Conservation (phyloP, 306 rosid genomes). For the Fragaria vesca region DNA sequence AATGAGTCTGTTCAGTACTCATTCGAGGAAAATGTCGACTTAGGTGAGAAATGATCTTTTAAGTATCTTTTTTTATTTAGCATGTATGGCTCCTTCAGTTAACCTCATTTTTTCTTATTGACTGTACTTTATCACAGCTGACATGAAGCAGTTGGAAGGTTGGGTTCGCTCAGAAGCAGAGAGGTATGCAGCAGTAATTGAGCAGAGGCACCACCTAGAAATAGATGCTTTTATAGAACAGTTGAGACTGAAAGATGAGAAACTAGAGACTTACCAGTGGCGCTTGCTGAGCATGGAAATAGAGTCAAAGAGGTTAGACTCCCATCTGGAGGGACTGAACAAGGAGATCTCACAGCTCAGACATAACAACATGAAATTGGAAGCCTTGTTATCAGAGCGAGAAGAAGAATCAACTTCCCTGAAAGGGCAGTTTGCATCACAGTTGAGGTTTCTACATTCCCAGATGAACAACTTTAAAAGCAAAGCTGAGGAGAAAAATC, state of each 20-base stretch:
- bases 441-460: slow-evolving; percentile 38
- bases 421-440: slow-evolving; percentile 60
- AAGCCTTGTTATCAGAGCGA: slow-evolving; percentile 56
- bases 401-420: slow-evolving; percentile 58
- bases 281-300: slow-evolving; percentile 73
- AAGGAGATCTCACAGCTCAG: slow-evolving; percentile 69
- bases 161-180: slow-evolving; percentile 84
- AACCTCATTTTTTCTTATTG: slow-evolving; percentile 13
- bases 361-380: slow-evolving; percentile 65
- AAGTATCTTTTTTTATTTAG: slow-evolving; percentile 4
- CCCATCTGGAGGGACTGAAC: slow-evolving; percentile 63
- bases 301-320: slow-evolving; percentile 74
- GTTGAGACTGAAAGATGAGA: slow-evolving; percentile 81
- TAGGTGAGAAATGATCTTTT: slow-evolving; percentile 47
- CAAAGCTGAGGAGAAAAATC: slow-evolving; percentile 45
- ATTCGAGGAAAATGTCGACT: slow-evolving; percentile 47
- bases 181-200: slow-evolving; percentile 62
- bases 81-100: not conserved
- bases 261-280: slow-evolving; percentile 80
- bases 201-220: slow-evolving; percentile 82
- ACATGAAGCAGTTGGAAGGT: slow-evolving; percentile 68
- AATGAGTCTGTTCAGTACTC: slow-evolving; percentile 42
- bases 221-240: slow-evolving; percentile 93
- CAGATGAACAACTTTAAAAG: slow-evolving; percentile 38
- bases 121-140: slow-evolving; percentile 39